A percentile compares a stretch with the other conserved stretches of the same genome.
These are phyloP conservation scores for Backusella westeae DNA, from an alignment of 192 early-diverging fungal genomes.

Conservation along the genomic window DNA sequence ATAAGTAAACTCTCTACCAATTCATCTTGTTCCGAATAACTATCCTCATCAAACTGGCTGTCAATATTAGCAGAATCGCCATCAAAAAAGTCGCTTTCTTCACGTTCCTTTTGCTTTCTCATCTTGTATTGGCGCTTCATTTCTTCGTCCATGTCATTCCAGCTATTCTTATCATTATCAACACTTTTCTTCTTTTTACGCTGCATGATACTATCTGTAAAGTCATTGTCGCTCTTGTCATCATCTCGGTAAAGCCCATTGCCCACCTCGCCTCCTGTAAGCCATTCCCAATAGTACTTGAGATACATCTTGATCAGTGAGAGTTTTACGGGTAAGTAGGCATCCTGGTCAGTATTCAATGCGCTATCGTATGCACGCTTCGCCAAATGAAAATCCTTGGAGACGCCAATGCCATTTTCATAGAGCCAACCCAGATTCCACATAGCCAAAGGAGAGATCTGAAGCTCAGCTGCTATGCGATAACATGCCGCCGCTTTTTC, in stretches of 20 bases:
- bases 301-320: conserved; percentile 71
- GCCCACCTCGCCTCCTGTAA: conserved; percentile 57
- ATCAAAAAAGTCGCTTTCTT: conserved; percentile 32
- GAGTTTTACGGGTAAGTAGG: conserved; percentile 72
- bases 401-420: conserved; percentile 88
- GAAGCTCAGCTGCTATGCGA: conserved; percentile 73
- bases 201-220: not conserved
- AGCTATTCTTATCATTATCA: conserved; percentile 22
- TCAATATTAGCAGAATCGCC: conserved; percentile 12
- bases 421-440: conserved; percentile 98
- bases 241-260: conserved; percentile 17
- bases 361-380: conserved; percentile 90
- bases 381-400: conserved; percentile 89
- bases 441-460: conserved; percentile 82
- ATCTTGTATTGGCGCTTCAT: conserved; percentile 32
- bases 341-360: conserved; percentile 75
- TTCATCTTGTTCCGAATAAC: conserved; percentile 47
- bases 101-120: conserved; percentile 27
- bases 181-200: conserved; percentile 13
- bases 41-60: conserved; percentile 34
- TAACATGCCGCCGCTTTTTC: conserved; percentile 83
- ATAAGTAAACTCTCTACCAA: conserved; percentile 54
- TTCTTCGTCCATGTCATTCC: conserved; percentile 42
- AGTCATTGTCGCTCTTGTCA: not conserved
- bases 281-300: conserved; percentile 65